Evolutionary conservation across 140 eudicot genomes (phyloP), one percentile per base, ranked within the genome.

Genomic region (Erigeron philadelphicus): DNA sequence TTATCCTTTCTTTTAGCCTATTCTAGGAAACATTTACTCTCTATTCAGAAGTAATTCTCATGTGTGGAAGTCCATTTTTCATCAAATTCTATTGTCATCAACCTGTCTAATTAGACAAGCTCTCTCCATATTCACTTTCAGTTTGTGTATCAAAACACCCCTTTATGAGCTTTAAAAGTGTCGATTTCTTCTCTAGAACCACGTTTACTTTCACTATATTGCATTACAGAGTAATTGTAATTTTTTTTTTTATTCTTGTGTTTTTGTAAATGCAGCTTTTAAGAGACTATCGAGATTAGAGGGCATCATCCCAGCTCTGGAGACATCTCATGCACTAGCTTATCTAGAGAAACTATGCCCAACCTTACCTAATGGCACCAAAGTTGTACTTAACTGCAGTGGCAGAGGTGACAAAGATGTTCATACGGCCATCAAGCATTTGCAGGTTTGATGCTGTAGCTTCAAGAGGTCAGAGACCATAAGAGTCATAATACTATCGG

Each of bases 361-460:
- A 7, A 78, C 88, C 18, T 87, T 90, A 13, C 84, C 92, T 6
- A 78, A 87, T 76, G 95, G 90, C 48, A 79, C 93, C 19, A 87
- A 85, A 79, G 82, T 90, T 13, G 95, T 90, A 11, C 76, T 90
- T 44, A 90, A 87, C 83, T 90, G 95, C 84, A 87, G 95, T 76
- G 97, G 97, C 47, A 81, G 95, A 76, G 97, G 97, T 19, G 97
- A 87, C 67, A 90, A 87, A 56, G 97, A 90, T 79, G 95, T 89
- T 58, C 87, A 90, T 11, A 90, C 97, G 5, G 95, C 92, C 76
- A 90, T 90, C 52, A 90, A 90, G 71, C 71, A 87, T 68, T 68
- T 90, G 77, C 75, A 87, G 67, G 75, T 90, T 48, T 86, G 52
- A 82, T 46, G 18, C 7, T 13, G 59, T 61, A 13, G 58, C 35